Evolutionary conservation across 192 early-diverging fungal genomes (phyloP).

Genomic region (Backusella psychrophila): DNA sequence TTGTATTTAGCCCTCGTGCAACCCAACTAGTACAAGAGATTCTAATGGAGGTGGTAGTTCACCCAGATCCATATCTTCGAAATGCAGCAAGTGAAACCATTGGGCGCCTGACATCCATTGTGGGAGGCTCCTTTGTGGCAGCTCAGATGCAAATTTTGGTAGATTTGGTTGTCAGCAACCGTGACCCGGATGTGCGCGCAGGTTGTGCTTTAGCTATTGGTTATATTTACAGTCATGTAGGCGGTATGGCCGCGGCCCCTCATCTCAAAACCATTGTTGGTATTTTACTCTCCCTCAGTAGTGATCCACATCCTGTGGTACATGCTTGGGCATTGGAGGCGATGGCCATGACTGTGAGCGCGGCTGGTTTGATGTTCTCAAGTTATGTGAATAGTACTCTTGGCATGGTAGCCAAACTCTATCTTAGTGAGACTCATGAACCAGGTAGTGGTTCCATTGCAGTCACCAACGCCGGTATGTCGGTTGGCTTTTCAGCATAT

Average conservation of each 20-base stretch:
- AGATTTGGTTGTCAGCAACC: slow-evolving; percentile 84
- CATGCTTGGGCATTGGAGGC: slow-evolving; percentile 92
- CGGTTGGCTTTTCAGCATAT: slow-evolving; percentile 59
- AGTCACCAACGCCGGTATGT: slow-evolving; percentile 58
- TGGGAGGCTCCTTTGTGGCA: slow-evolving; percentile 65
- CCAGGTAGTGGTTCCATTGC: slow-evolving; percentile 61
- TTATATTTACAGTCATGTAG: slow-evolving; percentile 83
- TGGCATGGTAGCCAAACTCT: slow-evolving; percentile 82
- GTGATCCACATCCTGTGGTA: slow-evolving; percentile 91
- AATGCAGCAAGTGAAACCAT: slow-evolving; percentile 78
- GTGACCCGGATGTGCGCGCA: slow-evolving; percentile 92
- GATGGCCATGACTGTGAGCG: slow-evolving; percentile 80
- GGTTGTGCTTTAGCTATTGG: slow-evolving; percentile 92
- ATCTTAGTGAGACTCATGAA: slow-evolving; percentile 87
- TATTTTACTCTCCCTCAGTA: slow-evolving; percentile 84
- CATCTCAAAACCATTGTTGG: slow-evolving; percentile 89
- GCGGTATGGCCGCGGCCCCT: slow-evolving; percentile 79
- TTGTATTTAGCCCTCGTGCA: slow-evolving; percentile 11
- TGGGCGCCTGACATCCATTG: slow-evolving; percentile 72
- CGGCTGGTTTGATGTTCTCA: slow-evolving; percentile 90
- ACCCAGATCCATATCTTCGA: slow-evolving; percentile 69
- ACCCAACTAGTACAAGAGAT: slow-evolving; percentile 28
- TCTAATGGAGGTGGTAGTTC: slow-evolving; percentile 63
- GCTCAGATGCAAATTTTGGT: slow-evolving; percentile 74
- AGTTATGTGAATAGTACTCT: slow-evolving; percentile 87